These are phyloP conservation scores for Zopfochytrium polystomum DNA, from an alignment of 371 early-diverging fungal genomes.

Conservation along the genomic window DNA sequence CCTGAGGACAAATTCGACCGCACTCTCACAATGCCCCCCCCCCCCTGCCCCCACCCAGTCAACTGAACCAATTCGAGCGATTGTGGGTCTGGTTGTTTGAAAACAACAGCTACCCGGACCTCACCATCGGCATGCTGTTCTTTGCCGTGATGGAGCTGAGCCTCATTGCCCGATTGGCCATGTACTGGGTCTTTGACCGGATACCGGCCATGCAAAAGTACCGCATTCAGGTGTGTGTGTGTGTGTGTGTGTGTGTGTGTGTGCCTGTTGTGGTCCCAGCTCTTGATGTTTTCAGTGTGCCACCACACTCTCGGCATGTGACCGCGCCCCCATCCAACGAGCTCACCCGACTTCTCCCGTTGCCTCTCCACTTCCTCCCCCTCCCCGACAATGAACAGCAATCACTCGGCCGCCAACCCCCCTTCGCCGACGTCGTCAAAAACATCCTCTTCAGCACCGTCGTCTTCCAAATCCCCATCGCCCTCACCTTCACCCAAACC, in stretches of 20 bases:
- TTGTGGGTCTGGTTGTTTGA: conserved; percentile 33
- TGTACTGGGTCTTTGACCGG: conserved; percentile 55
- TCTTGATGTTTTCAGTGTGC: not conserved
- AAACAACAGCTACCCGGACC: conserved; percentile 21
- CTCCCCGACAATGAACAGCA: not conserved
- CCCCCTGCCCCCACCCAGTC: too few relatives aligned
- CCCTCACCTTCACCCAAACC: too few relatives aligned
- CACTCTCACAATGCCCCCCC: too few relatives aligned
- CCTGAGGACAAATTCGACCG: too few relatives aligned
- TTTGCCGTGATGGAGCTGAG: conserved; percentile 41
- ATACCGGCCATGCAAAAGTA: conserved; percentile 68
- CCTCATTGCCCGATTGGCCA: conserved; percentile 48
- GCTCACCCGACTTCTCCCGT: not conserved
- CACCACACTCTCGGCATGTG: not conserved
- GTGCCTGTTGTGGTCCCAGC: not conserved
- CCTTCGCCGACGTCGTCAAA: too few relatives aligned
- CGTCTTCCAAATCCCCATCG: too few relatives aligned
- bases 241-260: too few relatives aligned
- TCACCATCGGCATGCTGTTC: conserved; percentile 34
- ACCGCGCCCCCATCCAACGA: not conserved
- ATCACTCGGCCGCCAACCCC: not conserved
- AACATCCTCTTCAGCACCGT: conserved; percentile 25
- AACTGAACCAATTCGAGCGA: too few relatives aligned
- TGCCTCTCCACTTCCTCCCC: not conserved
- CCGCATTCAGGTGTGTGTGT: conserved; percentile 82